Conservation (phyloP, 148 eudicot genomes). For the Nyssa sinensis region DNA sequence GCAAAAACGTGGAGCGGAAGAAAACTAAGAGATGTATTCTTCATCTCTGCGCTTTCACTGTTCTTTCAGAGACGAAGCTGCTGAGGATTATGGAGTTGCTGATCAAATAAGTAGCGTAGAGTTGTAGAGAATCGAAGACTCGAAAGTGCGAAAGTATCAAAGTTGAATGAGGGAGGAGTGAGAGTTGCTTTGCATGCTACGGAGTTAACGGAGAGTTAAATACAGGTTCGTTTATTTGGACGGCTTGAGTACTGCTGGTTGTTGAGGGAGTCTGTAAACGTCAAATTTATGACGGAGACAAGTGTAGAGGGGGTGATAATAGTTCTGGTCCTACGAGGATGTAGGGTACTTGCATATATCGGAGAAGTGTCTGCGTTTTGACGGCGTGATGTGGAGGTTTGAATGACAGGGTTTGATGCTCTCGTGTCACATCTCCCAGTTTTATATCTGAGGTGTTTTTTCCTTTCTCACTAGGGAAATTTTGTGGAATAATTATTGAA, state of each 20-base stretch:
- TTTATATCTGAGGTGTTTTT: not conserved
- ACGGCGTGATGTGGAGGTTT: conserved; percentile 34
- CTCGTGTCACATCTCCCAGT: conserved; percentile 7
- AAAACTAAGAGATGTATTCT: not conserved
- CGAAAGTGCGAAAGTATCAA: conserved; percentile 27
- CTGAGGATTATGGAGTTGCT: not conserved
- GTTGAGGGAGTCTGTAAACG: not conserved
- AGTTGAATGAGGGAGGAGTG: not conserved
- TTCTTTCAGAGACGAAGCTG: not conserved
- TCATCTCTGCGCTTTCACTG: not conserved
- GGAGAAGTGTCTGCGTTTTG: conserved; percentile 3
- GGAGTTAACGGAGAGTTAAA: not conserved
- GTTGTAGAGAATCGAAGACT: conserved; percentile 31
- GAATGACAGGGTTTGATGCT: not conserved
- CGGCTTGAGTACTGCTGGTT: no score
- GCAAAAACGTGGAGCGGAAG: no score
- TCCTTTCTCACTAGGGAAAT: not conserved
- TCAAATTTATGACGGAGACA: not conserved
- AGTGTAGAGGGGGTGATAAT: no score
- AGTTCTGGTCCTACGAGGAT: no score
- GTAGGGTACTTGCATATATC: conserved; percentile 10
- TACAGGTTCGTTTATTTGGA: no score
- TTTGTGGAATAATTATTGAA: no score
- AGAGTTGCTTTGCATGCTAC: no score
- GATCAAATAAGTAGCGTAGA: no score